Evolutionary conservation across 192 early-diverging fungal genomes (phyloP).

Genomic region (Funneliformis mosseae): DNA sequence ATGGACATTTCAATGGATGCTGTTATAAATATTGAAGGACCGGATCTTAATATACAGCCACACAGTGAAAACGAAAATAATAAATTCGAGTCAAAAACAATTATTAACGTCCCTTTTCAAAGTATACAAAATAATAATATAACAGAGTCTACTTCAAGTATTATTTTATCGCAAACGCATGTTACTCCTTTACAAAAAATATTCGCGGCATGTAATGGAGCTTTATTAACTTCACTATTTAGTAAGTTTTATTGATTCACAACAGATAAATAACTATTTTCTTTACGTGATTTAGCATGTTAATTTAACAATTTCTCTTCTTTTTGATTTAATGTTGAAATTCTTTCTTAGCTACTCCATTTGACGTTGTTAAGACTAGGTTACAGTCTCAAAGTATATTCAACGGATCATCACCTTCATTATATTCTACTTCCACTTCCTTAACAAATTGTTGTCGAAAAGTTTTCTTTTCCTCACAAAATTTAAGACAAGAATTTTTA

Average conservation of each 20-base stretch:
- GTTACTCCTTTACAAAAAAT: conserved; percentile 56
- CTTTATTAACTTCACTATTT: conserved; percentile 78
- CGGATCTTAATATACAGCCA: too few relatives aligned
- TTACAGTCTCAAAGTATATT: conserved; percentile 67
- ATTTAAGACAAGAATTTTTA: conserved; percentile 3
- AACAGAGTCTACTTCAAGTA: not conserved
- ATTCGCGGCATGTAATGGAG: conserved; percentile 81
- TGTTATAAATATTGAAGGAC: too few relatives aligned
- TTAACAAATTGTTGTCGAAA: conserved; percentile 26
- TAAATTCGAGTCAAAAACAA: too few relatives aligned
- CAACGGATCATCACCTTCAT: too few relatives aligned
- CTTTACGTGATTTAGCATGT: not conserved
- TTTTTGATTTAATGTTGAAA: too few relatives aligned
- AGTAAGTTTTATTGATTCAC: conserved; percentile 52
- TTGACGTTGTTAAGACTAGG: conserved; percentile 88
- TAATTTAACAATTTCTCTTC: conserved; percentile 31
- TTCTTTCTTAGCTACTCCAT: conserved; percentile 67
- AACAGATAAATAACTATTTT: too few relatives aligned
- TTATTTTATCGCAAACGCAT: too few relatives aligned
- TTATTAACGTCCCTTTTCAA: not conserved
- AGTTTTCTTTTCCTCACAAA: conserved; percentile 6
- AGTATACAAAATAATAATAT: not conserved
- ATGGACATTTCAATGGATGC: not conserved
- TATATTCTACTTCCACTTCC: too few relatives aligned
- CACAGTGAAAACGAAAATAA: not conserved